These are phyloP conservation scores for Trichoderma simmonsii DNA, from an alignment of 2,329 filamentous ascomycete species.

Conservation along the genomic window DNA sequence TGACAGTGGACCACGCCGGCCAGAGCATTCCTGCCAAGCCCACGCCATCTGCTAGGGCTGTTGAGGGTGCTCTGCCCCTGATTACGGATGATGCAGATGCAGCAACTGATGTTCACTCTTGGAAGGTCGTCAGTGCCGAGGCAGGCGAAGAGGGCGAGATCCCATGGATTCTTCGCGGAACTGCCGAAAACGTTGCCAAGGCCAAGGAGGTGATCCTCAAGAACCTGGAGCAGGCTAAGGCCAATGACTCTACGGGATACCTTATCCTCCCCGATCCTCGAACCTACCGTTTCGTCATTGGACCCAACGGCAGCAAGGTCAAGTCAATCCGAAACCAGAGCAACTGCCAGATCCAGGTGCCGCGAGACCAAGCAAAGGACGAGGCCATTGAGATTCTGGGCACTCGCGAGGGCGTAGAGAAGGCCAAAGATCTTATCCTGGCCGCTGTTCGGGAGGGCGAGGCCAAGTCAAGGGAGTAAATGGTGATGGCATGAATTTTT, in stretches of 20 bases:
- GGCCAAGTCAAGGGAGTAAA: conserved; percentile 34
- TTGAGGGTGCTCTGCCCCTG: conserved; percentile 69
- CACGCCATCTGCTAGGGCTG: conserved; percentile 51
- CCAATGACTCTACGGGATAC: conserved; percentile 75
- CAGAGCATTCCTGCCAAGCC: conserved; percentile 72
- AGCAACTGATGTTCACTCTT: conserved; percentile 68
- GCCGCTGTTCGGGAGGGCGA: conserved; percentile 69
- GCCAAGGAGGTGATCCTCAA: conserved; percentile 71
- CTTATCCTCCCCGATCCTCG: conserved; percentile 84
- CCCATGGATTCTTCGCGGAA: conserved; percentile 85
- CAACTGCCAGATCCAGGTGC: conserved; percentile 90
- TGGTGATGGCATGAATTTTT: not conserved
- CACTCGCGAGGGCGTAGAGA: conserved; percentile 73
- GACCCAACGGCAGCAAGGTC: conserved; percentile 83
- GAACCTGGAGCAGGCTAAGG: conserved; percentile 68
- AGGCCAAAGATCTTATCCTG: conserved; percentile 85
- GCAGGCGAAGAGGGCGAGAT: conserved; percentile 68
- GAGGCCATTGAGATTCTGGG: conserved; percentile 93
- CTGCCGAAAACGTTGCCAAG: conserved; percentile 73
- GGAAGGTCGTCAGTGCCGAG: conserved; percentile 69
- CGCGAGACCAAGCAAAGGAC: conserved; percentile 67
- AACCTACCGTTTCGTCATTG: conserved; percentile 88
- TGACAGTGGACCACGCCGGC: conserved; percentile 88
- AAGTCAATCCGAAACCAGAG: conserved; percentile 91
- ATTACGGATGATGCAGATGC: conserved; percentile 81